Base-by-base conservation (phyloP, 768 basidiomycete genomes). In the Tricholomella constricta region DNA sequence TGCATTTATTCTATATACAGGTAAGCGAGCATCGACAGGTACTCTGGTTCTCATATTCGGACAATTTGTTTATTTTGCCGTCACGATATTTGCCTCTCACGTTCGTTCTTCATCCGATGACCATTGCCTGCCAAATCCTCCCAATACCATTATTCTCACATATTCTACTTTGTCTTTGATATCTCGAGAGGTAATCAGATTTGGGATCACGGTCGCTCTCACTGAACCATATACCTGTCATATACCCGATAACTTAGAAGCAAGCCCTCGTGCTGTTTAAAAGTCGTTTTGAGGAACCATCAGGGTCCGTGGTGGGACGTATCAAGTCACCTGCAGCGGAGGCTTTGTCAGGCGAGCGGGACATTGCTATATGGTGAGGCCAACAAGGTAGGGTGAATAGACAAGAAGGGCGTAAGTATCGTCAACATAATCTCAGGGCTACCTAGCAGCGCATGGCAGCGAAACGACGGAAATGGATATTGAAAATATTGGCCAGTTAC, bases 161-260 rank as follows among this genome's bases (percentile, higher is more conserved):
- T 54, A 51, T 34, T 35, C 49, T 36, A 32, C 22, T 19, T 34
- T 51, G 37, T 42, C n/a, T 32, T 48, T 10, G 22, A 44, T 27
- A 4, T 31, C 23, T 51, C 29, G 6, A 34, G 36, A 46, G 48
- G 43, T 55, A 55, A 54, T 54, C 10, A 50, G 44, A 54, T 14
- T 54, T 32, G 52, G 12, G 25, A 15, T n/a, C 34, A n/a, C 32
- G 12, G 45, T 17, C 23, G 12, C 35, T 31, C 27, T 29, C 50
- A 49, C 10, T 26, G n/a, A 42, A 25, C 15, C 31, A 17, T 44
- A 57, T 54, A 57, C 56, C 56, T 46, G 5, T 6, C 31, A 17
- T 44, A 57, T 54, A 57, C 56, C 56, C 51, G 5, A 34, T 40
- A 48, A 42, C 48, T 45, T 27, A 35, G 31, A 35, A 51, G 37